Percentiles rank a stretch among this genome's conserved stretches.
phyloP scores from a whole-genome alignment of 306 rosid species.

The Notholithocarpus densiflorus region DNA sequence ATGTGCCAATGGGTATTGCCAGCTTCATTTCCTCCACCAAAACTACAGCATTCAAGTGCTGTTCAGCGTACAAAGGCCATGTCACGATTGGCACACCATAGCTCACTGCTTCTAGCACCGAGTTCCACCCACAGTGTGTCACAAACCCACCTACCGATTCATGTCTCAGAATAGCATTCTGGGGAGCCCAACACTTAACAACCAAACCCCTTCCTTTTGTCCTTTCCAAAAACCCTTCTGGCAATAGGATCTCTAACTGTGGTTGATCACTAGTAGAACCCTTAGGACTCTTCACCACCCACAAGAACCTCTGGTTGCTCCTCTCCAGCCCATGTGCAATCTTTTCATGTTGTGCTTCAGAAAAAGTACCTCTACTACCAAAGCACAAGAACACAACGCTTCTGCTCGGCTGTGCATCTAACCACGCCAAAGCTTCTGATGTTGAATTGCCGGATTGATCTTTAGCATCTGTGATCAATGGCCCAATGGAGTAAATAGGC shows the following conservation, averaged over 20 bases:
- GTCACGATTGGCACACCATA: not conserved
- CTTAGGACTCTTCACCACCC: constrained; percentile 5
- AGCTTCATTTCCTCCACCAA: constrained; percentile 21
- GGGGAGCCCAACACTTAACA: not conserved
- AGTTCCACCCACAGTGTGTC: constrained; percentile 10
- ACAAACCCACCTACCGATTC: not conserved
- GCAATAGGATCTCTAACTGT: not conserved
- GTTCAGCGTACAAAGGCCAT: constrained; percentile 5
- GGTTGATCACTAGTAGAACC: not conserved
- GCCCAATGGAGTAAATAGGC: constrained; percentile 18
- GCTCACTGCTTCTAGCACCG: not conserved
- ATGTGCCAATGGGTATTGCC: constrained; percentile 6
- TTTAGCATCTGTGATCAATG: constrained; percentile 18
- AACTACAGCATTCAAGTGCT: not conserved
- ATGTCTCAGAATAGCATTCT: not conserved
- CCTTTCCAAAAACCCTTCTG: not conserved
- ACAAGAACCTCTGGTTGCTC: constrained; percentile 3
- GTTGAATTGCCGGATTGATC: not conserved
- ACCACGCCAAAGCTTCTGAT: not conserved
- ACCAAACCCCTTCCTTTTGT: not conserved
- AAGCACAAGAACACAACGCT: constrained; percentile 6
- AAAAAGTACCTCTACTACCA: not conserved
- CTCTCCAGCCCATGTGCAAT: not conserved
- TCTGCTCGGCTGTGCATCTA: not conserved
- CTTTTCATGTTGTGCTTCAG: not conserved